Evolutionary conservation across 2,329 filamentous ascomycete genomes (phyloP), one percentile per base, ranked within the genome.

Genomic region (Fusarium falciforme): DNA sequence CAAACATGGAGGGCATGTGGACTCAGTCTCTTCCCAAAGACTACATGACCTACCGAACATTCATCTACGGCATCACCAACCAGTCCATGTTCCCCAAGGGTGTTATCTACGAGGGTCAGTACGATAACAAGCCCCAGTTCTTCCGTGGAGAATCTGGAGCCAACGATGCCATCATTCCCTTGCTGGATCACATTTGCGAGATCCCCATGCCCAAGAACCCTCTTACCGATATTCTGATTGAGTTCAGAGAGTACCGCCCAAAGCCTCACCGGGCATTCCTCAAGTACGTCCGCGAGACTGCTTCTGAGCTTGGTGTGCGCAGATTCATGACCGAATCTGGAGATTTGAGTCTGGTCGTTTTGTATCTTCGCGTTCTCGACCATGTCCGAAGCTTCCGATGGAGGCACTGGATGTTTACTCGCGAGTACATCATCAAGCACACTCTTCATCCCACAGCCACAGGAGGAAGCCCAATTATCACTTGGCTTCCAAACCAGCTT

Each of bases 41-140:
- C 75, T 98, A 98, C 85, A 94, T 93, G 68, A 93, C 90, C 76
- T 98, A 98, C 89, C 93, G 95, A 44, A 97, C 96, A 12, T 98
- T 98, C 86, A 98, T 98, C 85, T 98, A 98, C 80, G 96, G 96
- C 77, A 98, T 98, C 83, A 97, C 94, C 2, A 93, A 90, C 57
- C 95, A 98, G 84, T 92, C 91, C 78, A 98, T 98, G 95, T 98
- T 98, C 83, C 95, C 95, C 10, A 87, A 95, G 72, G 96, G 96
- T 10, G 96, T 98, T 9, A 84, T 97, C 55, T 98, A 98, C 82
- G 93, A 97, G 81, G 95, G 94, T 10, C 89, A 96, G 70, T 92
- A 92, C 74, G 90, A 93, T 68, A 83, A 83, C 69, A 81, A 93
- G 80, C 93, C 93, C 5, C 85, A 94, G 81, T 92, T 89, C 65